Percentiles rank a stretch among this genome's conserved stretches.
Evolutionary conservation across 1,284 basidiomycete genomes (phyloP).

Genomic region (Earliella scabrosa): DNA sequence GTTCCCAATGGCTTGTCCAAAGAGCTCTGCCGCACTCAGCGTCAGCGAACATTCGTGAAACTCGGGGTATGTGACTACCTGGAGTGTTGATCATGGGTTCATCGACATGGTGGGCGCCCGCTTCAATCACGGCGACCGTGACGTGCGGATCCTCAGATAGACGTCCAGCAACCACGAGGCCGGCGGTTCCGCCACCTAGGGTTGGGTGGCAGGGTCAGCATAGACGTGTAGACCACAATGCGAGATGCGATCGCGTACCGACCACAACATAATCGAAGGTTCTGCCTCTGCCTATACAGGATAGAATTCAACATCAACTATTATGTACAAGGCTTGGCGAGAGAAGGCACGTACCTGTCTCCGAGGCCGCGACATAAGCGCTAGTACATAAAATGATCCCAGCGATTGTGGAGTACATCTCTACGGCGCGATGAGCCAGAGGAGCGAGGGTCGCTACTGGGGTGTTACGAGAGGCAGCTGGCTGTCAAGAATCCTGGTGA

Average conservation of each 20-base stretch:
- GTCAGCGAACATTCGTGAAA: too few species aligned
- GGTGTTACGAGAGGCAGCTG: not conserved
- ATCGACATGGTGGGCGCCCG: conserved; percentile 16
- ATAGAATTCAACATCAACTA: not conserved
- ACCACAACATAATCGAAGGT: conserved; percentile 8
- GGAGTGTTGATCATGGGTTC: conserved; percentile 22
- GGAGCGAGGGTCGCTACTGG: not conserved
- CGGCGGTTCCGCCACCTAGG: conserved; percentile 9
- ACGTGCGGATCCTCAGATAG: conserved; percentile 13
- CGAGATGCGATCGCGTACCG: not conserved
- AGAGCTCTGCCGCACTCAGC: not conserved
- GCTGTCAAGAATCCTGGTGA: not conserved
- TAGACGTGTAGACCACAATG: not conserved
- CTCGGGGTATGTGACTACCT: too few species aligned
- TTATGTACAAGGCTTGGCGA: not conserved
- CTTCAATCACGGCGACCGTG: conserved; percentile 24
- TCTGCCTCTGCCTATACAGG: not conserved
- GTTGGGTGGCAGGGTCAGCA: not conserved
- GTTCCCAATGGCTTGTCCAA: conserved; percentile 16
- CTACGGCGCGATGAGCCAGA: not conserved
- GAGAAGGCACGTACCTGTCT: not conserved
- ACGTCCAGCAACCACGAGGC: conserved; percentile 8
- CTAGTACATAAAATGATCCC: too few species aligned
- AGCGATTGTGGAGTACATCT: not conserved
- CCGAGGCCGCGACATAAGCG: too few species aligned